Evolutionary conservation across 1,139 yeast genomes (phyloP).

Genomic region (Debaryomyces sp.): DNA sequence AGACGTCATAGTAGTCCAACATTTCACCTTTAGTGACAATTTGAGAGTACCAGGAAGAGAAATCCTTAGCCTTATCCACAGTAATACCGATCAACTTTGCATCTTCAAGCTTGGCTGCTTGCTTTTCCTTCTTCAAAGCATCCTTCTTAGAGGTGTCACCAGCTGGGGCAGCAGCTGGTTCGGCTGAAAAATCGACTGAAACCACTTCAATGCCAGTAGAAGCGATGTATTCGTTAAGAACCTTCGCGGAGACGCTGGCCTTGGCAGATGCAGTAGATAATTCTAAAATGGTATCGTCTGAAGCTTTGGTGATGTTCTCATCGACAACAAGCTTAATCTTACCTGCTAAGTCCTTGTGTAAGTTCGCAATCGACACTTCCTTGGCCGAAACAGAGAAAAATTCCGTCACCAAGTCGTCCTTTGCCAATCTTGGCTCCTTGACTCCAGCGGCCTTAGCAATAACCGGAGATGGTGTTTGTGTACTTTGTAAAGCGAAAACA

Average conservation of each 20-base stretch:
- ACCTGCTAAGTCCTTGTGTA: constrained; percentile 55
- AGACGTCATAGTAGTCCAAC: constrained; percentile 97
- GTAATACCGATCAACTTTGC: constrained; percentile 96
- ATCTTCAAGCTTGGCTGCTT: constrained; percentile 69
- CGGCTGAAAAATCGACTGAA: constrained; percentile 61
- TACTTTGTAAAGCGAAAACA: constrained; percentile 72
- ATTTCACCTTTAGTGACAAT: constrained; percentile 94
- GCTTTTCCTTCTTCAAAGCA: constrained; percentile 37
- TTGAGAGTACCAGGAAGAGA: constrained; percentile 97
- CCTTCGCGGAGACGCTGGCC: constrained; percentile 56
- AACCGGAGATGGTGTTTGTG: constrained; percentile 67
- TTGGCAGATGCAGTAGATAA: constrained; percentile 62
- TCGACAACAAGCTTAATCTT: constrained; percentile 73
- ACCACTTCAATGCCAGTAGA: constrained; percentile 59
- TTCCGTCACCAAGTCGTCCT: constrained; percentile 72
- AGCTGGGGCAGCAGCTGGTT: constrained; percentile 32
- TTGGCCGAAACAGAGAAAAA: constrained; percentile 67
- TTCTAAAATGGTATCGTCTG: constrained; percentile 49
- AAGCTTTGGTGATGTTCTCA: constrained; percentile 45
- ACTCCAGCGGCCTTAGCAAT: constrained; percentile 71
- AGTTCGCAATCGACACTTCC: constrained; percentile 66
- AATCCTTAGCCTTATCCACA: constrained; percentile 87
- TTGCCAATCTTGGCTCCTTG: constrained; percentile 88
- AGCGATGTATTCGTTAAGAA: constrained; percentile 54
- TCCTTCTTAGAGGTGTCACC: constrained; percentile 27